Evolutionary conservation across 2,329 filamentous ascomycete species (phyloP), one percentile per base, ranked within the genome.

Genomic region (Pseudogymnoascus sp.): DNA sequence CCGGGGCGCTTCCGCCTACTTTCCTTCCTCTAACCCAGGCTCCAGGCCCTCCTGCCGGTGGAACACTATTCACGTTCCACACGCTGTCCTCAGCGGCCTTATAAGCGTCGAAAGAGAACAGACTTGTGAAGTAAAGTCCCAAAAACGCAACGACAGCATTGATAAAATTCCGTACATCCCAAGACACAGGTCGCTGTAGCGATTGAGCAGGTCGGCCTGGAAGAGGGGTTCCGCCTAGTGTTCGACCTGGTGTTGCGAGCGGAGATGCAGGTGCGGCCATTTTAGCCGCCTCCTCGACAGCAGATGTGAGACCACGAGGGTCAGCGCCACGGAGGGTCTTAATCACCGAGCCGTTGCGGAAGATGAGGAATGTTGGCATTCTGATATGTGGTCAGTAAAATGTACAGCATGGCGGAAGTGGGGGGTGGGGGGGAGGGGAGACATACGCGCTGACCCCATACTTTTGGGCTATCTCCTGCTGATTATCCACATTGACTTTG

Each of bases 351-450:
- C 88, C 87, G 73, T 84, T 85, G 77, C 90, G 88, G 81, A 91
- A 92, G 76, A 97, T 86, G 74, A 97, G 84, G 77, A 99, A 97
- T 61, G 94, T 97, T 5, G 94, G 94, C 86, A 96, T 92, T 67
- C 82, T 83, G 18, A 14, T 23, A 8, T 18, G 5, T 25, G 28
- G 23, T 60, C 53, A 61, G 50, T 37, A 63, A 60, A 66, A 59
- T 65, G 67, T 40, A 23, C 18, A n/a, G 18, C 5, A 37, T 28
- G 23, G 7, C 18, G 18, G 4, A 62, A 31, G 7, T 25, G 40
- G 25, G 23, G 61, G 33, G 11, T 33, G 59, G 65, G 31, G 38
- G 38, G 62, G 25, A 64, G 38, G 38, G 62, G 25, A 64, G 37
- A 75, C 82, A 67, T 77, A 86, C 84, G 91, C 91, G 70, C 86